Evolutionary conservation across 1,284 basidiomycete genomes (phyloP), one percentile per base, ranked within the genome.

Genomic region (Pascua sp.): DNA sequence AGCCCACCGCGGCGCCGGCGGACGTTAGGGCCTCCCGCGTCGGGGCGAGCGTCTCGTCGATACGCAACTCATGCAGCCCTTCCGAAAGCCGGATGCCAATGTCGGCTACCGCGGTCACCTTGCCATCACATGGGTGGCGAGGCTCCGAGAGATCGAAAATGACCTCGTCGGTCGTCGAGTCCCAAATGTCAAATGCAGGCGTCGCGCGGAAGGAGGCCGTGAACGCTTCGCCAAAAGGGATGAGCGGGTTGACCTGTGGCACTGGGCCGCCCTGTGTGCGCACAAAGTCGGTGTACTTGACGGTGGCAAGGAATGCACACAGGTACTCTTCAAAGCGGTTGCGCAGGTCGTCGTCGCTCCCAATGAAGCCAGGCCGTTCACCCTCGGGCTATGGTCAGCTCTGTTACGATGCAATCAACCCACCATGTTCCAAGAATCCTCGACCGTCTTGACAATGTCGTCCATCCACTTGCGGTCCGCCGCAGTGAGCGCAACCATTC

Each of bases 381-480:
- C 63, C 66, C 42, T 69, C 68, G 13, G 66, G 57, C 24, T 32
- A 32, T 32, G 24, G 24, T 32, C 24, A 32, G 24, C 24, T 32
- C 24, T 32, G 24, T 32, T 32, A 7, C 24, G 24, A 32, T 32
- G 24, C 3, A 32, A 32, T 32, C 24, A 32, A 32, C 24, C 24
- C 24, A 32, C 24, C 49, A 56, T 40, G 55, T 84, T 83, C 86
- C 87, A 95, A 3, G 84, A 83, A 55, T 89, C 86, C 63, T 91
- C 90, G 11, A 94, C 90, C 49, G 89, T 88, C 53, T 82, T 83
- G 48, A 92, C 84, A 39, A 86, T 80, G 64, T 86, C 85, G 68
- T 87, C 86, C 82, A 98, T 94, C 95, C 96, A 99, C 73, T 92
- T 96, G 57, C 95, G 82, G 76, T 98, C 96, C 1, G 93, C 91